Base-by-base conservation (phyloP, 306 rosid species). In the Cyamopsis tetragonoloba region DNA sequence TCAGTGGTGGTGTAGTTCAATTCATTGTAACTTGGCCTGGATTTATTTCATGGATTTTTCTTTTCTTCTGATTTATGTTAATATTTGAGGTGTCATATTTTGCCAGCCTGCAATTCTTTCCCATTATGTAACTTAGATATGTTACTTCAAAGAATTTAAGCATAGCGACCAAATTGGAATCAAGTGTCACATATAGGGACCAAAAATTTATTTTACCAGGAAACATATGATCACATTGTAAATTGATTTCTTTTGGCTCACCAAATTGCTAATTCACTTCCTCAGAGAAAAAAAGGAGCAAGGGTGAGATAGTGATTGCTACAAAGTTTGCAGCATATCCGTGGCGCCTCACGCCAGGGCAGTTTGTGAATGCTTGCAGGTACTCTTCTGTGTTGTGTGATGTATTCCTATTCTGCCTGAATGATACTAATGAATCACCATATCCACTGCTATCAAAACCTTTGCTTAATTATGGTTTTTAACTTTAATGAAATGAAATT, bases 311-410 rank as follows among this genome's bases (percentile, higher is more conserved):
- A 51, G 95, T 89, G 53, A 83, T 89, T 75, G 98, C 97, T 24
- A 93, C 98, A 3, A 89, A 89, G 82, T 88, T 93, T 83, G 97
- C 97, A 0, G 98, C 98, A 12, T 93, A 89, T 78, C 98, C 98
- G 31, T 93, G 97, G 97, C 96, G 98, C 65, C 85, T 93, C 28
- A 89, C 97, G 34, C 79, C 98, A 3, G 72, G 55, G 49, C 98
- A 93, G 75, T 93, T 93, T 72, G 95, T 93, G 41, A 82, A 89
- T 70, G 95, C 97, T 73, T 93, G 98, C 98, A 80, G 82, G 98
- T 93, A 80, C 39, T 20, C 22, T 20, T 13, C 55, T 32, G 8
- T 0, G 8, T 15, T 39, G 20, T 35, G 10, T 66, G 12, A 51
- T 69, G 19, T 54, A 18, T 37, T 57, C 46, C 24, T 23, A 37